Base-by-base conservation (phyloP, 495 filamentous ascomycete genomes). In the Neurospora africana region DNA sequence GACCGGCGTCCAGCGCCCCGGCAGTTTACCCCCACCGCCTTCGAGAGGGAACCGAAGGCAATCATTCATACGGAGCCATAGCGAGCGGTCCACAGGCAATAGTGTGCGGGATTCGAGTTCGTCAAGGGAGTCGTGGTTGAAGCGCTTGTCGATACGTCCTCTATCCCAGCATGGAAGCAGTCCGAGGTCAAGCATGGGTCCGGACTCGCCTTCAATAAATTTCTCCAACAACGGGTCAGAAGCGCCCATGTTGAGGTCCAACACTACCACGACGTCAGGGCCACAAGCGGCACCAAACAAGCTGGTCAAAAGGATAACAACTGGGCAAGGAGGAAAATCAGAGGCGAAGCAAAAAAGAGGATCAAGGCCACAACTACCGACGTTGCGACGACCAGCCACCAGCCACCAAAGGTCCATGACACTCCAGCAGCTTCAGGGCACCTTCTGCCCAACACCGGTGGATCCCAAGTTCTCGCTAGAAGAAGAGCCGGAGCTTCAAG, bases 331-430 rank as follows among this genome's bases (percentile, higher is more conserved):
- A 39, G 85, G 86, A 72, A 83, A 72, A 78, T 78, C 81, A 82
- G 72, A 78, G 73, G 74, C 69, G 36, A 72, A 69, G 70, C 74
- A 77, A 70, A 79, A 81, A 71, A 80, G 80, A 70, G 76, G 82
- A 65, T 87, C 88, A 5, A 86, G 76, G 61, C 83, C 88, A 21
- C 85, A 88, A 73, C 78, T 89, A 70, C 81, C 88, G 17, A 87
- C 86, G 6, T 82, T 94, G 68, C 87, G 91, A 71, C 85, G 93
- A 77, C 93, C 93, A 27, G 93, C 91, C 21, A 96, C 94, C 21
- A 96, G 93, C 80, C 91, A 96, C 81, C 93, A 97, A 80, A 86
- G 93, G 72, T 91, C 92, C 3, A 91, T 90, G 21, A 91, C 90
- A 2, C 81, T 92, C 44, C 87, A 89, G 72, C 85, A 90, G 44